Percentiles rank a stretch among this genome's conserved stretches.
phyloP scores from a whole-genome alignment of 768 basidiomycete species.

The Lactarius psammicola region DNA sequence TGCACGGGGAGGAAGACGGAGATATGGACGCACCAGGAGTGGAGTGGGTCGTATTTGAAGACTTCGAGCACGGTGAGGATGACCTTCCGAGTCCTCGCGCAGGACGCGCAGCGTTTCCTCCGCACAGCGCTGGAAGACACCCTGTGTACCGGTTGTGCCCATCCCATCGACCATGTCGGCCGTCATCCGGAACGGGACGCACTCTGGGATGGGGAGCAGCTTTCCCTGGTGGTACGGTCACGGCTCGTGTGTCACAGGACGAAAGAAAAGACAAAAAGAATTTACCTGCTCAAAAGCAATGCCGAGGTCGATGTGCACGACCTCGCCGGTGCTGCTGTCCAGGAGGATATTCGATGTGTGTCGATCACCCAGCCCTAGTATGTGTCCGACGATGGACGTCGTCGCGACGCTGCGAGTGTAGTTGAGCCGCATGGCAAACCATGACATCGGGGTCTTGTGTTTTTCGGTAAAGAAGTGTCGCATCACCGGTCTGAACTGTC shows the following conservation, averaged over 20 bases:
- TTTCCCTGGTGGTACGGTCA: conserved; percentile 57
- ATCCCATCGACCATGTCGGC: conserved; percentile 93
- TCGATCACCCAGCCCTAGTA: conserved; percentile 90
- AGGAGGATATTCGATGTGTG: conserved; percentile 91
- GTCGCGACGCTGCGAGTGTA: conserved; percentile 93
- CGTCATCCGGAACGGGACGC: conserved; percentile 93
- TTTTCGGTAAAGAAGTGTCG: conserved; percentile 91
- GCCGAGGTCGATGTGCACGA: conserved; percentile 94
- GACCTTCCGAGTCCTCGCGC: conserved; percentile 76
- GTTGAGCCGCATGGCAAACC: conserved; percentile 88
- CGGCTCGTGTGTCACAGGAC: conserved; percentile 8
- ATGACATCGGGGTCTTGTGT: conserved; percentile 83
- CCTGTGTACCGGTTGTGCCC: conserved; percentile 85
- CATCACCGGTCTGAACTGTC: conserved; percentile 78
- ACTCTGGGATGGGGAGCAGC: conserved; percentile 73
- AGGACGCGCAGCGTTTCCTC: conserved; percentile 94
- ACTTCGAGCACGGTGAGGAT: conserved; percentile 96
- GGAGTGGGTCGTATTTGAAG: conserved; percentile 94
- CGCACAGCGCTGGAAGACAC: conserved; percentile 92
- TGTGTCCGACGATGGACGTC: conserved; percentile 89
- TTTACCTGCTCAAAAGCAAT: conserved; percentile 93
- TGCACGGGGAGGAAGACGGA: not conserved
- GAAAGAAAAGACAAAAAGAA: not conserved
- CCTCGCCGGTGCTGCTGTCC: conserved; percentile 77
- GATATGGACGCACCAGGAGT: conserved; percentile 66